A percentile compares a stretch with the other conserved stretches of the same genome.
phyloP scores from a whole-genome alignment of 1,139 yeast genomes.

The Candida neerlandica region DNA sequence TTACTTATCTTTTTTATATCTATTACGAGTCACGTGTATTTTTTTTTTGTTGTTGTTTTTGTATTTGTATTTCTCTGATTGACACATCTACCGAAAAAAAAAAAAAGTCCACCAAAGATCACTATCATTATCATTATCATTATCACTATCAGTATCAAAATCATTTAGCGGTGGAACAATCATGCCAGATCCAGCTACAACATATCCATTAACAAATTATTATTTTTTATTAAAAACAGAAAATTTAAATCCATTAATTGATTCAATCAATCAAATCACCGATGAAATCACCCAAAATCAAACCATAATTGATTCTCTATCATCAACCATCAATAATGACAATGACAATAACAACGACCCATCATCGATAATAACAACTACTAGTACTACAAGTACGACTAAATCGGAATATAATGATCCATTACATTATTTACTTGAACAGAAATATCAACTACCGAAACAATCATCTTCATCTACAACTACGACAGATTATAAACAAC shows the following conservation, averaged over 20 bases:
- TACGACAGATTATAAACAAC: not conserved
- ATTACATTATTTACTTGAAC: slow-evolving; percentile 19
- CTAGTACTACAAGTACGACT: no score
- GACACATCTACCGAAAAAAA: not conserved
- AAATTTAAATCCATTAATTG: slow-evolving; percentile 34
- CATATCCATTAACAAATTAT: slow-evolving; percentile 11
- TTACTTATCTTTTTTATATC: not conserved
- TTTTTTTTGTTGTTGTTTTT: not conserved
- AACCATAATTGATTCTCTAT: slow-evolving; percentile 23
- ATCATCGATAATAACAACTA: no score
- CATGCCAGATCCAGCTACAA: slow-evolving; percentile 2
- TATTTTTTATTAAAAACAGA: slow-evolving; percentile 41
- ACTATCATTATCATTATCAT: not conserved
- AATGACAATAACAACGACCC: slow-evolving; percentile 7
- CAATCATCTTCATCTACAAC: not conserved
- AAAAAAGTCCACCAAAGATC: not conserved
- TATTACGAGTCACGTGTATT: not conserved
- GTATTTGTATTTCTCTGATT: no score
- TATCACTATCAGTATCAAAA: no score
- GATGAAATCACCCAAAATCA: slow-evolving; percentile 30
- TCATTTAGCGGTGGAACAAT: not conserved
- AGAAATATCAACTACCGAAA: slow-evolving; percentile 18
- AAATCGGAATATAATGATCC: slow-evolving; percentile 19
- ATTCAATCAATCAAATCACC: slow-evolving; percentile 25
- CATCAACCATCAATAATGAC: slow-evolving; percentile 22